Conservation (phyloP, 441 rosid genomes). For the Corymbia calophylla region DNA sequence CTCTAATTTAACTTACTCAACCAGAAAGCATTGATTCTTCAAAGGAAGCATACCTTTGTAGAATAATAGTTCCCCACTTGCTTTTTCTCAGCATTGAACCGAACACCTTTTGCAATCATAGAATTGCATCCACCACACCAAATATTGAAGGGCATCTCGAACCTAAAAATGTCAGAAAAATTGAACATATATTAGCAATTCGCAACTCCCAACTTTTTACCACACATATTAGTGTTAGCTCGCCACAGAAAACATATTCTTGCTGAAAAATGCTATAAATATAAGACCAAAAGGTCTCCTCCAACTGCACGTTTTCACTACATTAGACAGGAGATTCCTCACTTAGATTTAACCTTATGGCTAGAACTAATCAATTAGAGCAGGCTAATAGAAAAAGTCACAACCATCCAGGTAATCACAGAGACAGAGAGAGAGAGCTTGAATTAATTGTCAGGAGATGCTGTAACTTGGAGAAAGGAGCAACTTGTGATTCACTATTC, state of each 20-base stretch:
- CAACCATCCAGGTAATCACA: too few relatives aligned
- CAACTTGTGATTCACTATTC: background rate
- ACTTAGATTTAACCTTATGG: background rate
- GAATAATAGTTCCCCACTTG: conserved; percentile 98
- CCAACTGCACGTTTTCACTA: background rate
- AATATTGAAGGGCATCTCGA: conserved; percentile 88
- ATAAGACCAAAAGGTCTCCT: background rate
- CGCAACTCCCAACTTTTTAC: background rate
- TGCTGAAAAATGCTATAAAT: background rate
- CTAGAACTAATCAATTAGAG: background rate
- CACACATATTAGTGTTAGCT: background rate
- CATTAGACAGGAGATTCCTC: background rate
- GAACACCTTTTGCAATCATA: conserved; percentile 93
- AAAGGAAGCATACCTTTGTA: conserved; percentile 51
- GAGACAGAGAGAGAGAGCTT: background rate
- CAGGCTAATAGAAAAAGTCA: too few relatives aligned
- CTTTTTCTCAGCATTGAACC: conserved; percentile 93
- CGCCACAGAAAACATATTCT: background rate
- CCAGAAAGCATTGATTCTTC: background rate
- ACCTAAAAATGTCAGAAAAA: conserved; percentile 33
- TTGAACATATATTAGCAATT: background rate
- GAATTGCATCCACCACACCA: conserved; percentile 98
- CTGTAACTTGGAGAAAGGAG: background rate
- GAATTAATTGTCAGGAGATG: background rate
- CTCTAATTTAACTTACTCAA: background rate